A percentile compares a stretch with the other conserved stretches of the same genome.
These are phyloP conservation scores for Klebsormidium nitens DNA, from an alignment of 139 green algal species.

Conservation along the genomic window DNA sequence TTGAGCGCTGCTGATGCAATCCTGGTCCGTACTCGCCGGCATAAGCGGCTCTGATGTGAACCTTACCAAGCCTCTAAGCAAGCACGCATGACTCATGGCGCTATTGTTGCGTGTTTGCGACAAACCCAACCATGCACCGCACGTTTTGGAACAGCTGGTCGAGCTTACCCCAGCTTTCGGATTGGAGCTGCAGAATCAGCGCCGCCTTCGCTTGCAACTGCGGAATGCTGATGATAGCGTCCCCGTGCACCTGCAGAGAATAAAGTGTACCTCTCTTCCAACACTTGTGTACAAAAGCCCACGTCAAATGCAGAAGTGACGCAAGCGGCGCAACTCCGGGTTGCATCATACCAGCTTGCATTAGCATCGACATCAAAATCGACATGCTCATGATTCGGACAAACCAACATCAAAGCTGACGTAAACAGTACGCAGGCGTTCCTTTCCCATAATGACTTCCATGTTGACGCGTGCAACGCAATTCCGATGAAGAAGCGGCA, in stretches of 20 bases:
- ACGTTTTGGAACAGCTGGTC: constrained; percentile 34
- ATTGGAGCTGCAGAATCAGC: constrained; percentile 1
- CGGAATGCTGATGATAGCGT: constrained; percentile 11
- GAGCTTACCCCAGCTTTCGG: constrained; percentile 4
- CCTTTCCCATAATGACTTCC: too few relatives aligned
- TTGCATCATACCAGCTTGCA: not conserved
- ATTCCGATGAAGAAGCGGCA: too few relatives aligned
- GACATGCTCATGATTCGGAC: not conserved
- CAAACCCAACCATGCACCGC: constrained; percentile 26
- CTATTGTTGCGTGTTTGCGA: constrained; percentile 20
- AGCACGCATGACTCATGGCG: too few relatives aligned
- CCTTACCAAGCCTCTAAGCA: too few relatives aligned
- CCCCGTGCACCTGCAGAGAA: constrained; percentile 29
- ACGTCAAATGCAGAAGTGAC: not conserved
- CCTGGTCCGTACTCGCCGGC: too few relatives aligned
- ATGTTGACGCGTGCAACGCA: too few relatives aligned
- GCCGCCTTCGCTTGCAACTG: constrained; percentile 14
- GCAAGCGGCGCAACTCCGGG: not conserved
- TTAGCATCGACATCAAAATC: not conserved
- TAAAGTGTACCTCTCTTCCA: not conserved
- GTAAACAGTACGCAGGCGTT: not conserved
- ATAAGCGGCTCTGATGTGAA: too few relatives aligned
- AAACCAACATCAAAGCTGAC: not conserved
- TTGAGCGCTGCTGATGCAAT: too few relatives aligned
- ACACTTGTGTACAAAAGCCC: not conserved